Evolutionary conservation across 371 early-diverging fungal species (phyloP).

Genomic region (Batkoa obscura): DNA sequence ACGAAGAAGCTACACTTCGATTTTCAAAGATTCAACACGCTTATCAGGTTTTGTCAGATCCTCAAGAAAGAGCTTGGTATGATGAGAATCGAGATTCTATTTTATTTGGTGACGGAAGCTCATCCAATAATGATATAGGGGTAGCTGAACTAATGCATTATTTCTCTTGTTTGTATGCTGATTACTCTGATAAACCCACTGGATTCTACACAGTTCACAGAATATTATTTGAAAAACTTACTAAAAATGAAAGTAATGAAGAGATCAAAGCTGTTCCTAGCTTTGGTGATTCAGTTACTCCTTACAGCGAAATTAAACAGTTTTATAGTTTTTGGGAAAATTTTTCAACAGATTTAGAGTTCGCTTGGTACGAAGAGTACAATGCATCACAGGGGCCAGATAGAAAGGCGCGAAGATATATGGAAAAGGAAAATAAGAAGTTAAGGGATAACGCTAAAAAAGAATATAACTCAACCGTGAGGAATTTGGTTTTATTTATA

Average conservation of each 20-base stretch:
- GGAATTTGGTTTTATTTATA: constrained; percentile 29
- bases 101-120: constrained; percentile 29
- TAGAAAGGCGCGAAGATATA: constrained; percentile 51
- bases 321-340: constrained; percentile 62
- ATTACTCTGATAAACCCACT: constrained; percentile 38
- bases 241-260: constrained; percentile 20
- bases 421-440: constrained; percentile 86
- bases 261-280: constrained; percentile 13
- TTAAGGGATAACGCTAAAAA: constrained; percentile 53
- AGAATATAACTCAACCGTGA: constrained; percentile 71
- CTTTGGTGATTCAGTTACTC: constrained; percentile 8
- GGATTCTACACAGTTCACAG: constrained; percentile 73
- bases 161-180: constrained; percentile 23
- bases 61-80: constrained; percentile 84
- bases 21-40: constrained; percentile 81
- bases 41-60: constrained; percentile 71
- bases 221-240: constrained; percentile 65
- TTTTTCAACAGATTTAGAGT: constrained; percentile 61
- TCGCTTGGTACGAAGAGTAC: constrained; percentile 80
- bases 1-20: constrained; percentile 63
- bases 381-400: constrained; percentile 63
- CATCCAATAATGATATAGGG: constrained; percentile 13
- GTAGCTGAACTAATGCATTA: constrained; percentile 7
- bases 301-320: constrained; percentile 9
- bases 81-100: constrained; percentile 68